Percentiles rank a stretch among this genome's conserved stretches.
These are phyloP conservation scores for Mycosarcoma mackinlayi DNA, from an alignment of 1,284 basidiomycete species.

Conservation along the genomic window DNA sequence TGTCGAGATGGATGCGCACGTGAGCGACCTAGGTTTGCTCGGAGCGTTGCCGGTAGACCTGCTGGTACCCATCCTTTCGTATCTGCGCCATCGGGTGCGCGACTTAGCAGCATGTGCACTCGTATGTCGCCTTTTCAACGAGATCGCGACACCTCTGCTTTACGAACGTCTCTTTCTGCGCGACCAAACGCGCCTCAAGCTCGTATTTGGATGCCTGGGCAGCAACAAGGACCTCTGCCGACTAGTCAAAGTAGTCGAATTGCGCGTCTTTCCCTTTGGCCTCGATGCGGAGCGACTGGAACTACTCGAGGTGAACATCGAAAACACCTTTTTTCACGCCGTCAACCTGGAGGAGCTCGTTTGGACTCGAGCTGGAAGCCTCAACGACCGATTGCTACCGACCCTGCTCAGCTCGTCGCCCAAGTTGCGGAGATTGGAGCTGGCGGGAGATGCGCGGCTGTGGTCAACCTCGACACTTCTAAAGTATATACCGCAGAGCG, in stretches of 20 bases:
- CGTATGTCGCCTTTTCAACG: slow-evolving; percentile 39
- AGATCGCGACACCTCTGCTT: slow-evolving; percentile 51
- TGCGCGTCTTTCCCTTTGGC: slow-evolving; percentile 64
- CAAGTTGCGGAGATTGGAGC: slow-evolving; percentile 48
- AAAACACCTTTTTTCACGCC: slow-evolving; percentile 36
- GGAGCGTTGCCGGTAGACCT: slow-evolving; percentile 58
- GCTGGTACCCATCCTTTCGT: slow-evolving; percentile 46
- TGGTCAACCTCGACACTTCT: slow-evolving; percentile 54
- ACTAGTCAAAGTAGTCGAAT: slow-evolving; percentile 55
- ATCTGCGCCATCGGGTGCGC: slow-evolving; percentile 47
- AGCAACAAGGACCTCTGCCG: slow-evolving; percentile 37
- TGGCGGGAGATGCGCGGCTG: slow-evolving; percentile 58
- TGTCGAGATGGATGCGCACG: slow-evolving; percentile 5
- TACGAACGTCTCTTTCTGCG: slow-evolving; percentile 64
- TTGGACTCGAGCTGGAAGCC: slow-evolving; percentile 65
- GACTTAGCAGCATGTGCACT: slow-evolving; percentile 57
- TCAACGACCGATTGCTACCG: slow-evolving; percentile 58
- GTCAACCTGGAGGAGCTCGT: slow-evolving; percentile 49
- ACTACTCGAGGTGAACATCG: slow-evolving; percentile 53
- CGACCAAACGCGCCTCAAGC: slow-evolving; percentile 56
- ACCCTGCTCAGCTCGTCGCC: slow-evolving; percentile 34
- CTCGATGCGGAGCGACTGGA: slow-evolving; percentile 61
- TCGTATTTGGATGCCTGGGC: slow-evolving; percentile 55
- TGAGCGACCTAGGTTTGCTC: slow-evolving; percentile 16
- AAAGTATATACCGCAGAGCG: slow-evolving; percentile 22